Percentiles rank a stretch among this genome's conserved stretches.
These are phyloP conservation scores for Russula emetica DNA, from an alignment of 768 basidiomycete species.

Conservation along the genomic window DNA sequence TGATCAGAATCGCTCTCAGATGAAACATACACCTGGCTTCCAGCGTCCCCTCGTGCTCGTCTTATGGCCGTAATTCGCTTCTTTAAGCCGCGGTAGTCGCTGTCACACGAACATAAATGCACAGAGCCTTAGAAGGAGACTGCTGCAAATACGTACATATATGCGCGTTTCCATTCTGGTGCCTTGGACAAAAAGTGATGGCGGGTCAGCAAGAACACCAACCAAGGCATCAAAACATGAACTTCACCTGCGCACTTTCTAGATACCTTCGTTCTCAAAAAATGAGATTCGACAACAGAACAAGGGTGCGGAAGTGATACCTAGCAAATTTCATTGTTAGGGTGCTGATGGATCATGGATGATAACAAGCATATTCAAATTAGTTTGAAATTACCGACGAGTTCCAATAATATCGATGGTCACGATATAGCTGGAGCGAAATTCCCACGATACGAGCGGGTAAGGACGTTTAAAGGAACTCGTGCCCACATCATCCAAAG, in stretches of 20 bases:
- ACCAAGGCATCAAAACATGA: background rate
- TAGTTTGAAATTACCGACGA: too few species aligned
- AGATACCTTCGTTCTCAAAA: slow-evolving; percentile 19
- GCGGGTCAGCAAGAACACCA: background rate
- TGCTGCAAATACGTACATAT: slow-evolving; percentile 19
- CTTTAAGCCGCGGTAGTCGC: slow-evolving; percentile 27
- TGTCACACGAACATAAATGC: slow-evolving; percentile 14
- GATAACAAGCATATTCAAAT: too few species aligned
- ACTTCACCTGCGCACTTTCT: slow-evolving; percentile 23
- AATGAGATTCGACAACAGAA: background rate
- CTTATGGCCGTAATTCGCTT: slow-evolving; percentile 22
- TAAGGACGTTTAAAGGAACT: too few species aligned
- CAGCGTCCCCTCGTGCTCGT: slow-evolving; percentile 3
- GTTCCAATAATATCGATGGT: too few species aligned
- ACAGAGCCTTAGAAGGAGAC: background rate
- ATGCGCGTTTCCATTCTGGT: slow-evolving; percentile 29
- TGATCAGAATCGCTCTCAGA: slow-evolving; percentile 8
- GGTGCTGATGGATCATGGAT: background rate
- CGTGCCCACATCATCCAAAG: too few species aligned
- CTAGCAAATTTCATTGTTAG: slow-evolving; percentile 26
- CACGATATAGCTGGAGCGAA: too few species aligned
- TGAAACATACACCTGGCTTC: background rate
- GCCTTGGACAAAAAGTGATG: slow-evolving; percentile 10
- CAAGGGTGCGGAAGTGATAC: slow-evolving; percentile 6
- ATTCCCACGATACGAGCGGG: too few species aligned